phyloP scores from a whole-genome alignment of 2,329 filamentous ascomycete species.

The Cladosporium austrohemisphaericum region DNA sequence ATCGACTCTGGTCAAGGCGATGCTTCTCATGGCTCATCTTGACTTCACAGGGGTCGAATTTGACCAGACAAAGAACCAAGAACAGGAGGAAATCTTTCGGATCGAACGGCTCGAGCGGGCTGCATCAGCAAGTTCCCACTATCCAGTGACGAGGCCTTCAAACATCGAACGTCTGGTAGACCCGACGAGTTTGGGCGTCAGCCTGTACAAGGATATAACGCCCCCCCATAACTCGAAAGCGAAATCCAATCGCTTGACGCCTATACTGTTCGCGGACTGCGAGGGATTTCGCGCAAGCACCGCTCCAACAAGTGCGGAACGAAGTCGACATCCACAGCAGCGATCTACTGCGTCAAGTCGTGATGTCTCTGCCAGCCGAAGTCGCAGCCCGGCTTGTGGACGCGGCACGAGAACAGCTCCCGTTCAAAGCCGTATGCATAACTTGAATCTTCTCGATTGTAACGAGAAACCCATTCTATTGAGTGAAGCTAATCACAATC shows the following conservation, averaged over 20 bases:
- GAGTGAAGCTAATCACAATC: no score
- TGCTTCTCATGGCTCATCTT: conserved; percentile 36
- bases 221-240: conserved; percentile 27
- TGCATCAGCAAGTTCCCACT: neutral
- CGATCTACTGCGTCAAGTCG: no score
- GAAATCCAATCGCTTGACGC: conserved; percentile 24
- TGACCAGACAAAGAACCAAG: neutral
- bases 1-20: conserved; percentile 46
- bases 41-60: neutral
- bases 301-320: neutral
- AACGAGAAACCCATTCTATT: no score
- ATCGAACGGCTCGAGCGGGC: conserved; percentile 30
- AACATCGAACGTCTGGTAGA: conserved; percentile 21
- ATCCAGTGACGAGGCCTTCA: conserved; percentile 16
- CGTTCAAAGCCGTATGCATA: no score
- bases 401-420: no score
- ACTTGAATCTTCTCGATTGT: no score
- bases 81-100: neutral
- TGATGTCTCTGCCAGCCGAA: no score
- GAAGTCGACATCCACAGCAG: no score
- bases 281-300: conserved; percentile 41
- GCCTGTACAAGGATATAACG: conserved; percentile 47
- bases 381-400: no score
- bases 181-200: conserved; percentile 48
- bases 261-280: conserved; percentile 50